Percentiles rank a stretch among this genome's conserved stretches.
Conservation (phyloP, 164 flowering plant genomes). For the Magnolia kwangsiensis region DNA sequence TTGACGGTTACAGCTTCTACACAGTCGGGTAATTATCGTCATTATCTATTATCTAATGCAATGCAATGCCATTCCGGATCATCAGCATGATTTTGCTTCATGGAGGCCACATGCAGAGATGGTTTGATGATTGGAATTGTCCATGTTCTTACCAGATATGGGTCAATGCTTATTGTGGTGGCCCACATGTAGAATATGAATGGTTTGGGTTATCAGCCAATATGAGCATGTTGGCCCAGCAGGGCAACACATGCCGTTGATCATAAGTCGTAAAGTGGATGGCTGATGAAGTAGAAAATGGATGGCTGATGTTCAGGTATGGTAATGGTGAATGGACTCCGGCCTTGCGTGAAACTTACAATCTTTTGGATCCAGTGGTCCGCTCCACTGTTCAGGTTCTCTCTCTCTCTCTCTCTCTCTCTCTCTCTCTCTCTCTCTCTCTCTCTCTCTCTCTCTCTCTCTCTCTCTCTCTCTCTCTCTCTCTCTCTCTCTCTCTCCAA, state of each 20-base stretch:
- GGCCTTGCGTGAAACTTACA: slow-evolving; percentile 30
- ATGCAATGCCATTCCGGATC: background rate
- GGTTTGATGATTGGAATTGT: too few relatives aligned
- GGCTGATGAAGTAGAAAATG: background rate
- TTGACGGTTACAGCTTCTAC: slow-evolving; percentile 67
- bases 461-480: slow-evolving; percentile 3
- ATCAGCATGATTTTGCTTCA: background rate
- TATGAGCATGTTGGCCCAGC: background rate
- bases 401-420: slow-evolving; percentile 7
- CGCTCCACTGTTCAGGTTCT: slow-evolving; percentile 48
- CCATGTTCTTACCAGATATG: too few relatives aligned
- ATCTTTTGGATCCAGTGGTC: slow-evolving; percentile 48
- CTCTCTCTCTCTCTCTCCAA: background rate
- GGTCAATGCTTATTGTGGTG: background rate
- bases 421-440: background rate
- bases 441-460: slow-evolving; percentile 1
- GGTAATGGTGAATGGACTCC: slow-evolving; percentile 49
- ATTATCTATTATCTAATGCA: background rate
- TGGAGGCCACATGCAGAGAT: too few relatives aligned
- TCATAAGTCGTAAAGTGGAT: background rate
- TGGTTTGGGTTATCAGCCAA: background rate
- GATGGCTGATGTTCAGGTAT: slow-evolving; percentile 21
- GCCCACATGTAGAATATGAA: background rate
- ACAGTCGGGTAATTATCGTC: slow-evolving; percentile 56
- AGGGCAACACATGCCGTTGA: background rate